A percentile compares a stretch with the other conserved stretches of the same genome.
phyloP scores from a whole-genome alignment of 345 rosid species.

The Pistacia vera region DNA sequence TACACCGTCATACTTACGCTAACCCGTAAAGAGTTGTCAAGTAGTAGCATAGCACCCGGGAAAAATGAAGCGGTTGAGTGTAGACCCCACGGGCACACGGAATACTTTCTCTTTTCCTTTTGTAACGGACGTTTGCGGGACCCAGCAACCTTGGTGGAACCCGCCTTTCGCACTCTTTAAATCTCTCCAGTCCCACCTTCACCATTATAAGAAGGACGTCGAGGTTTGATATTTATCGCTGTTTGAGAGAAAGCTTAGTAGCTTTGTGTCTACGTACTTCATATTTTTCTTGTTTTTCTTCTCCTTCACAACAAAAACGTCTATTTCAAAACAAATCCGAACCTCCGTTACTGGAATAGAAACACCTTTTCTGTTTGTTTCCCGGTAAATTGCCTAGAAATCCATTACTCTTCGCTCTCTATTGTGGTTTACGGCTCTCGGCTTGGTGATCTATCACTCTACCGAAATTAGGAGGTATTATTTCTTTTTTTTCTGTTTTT shows the following conservation, averaged over 20 bases:
- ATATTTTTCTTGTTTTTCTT: background rate
- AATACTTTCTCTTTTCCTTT: background rate
- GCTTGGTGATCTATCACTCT: conserved; percentile 14
- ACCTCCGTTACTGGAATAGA: background rate
- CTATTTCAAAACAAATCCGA: background rate
- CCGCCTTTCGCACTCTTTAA: background rate
- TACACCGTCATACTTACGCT: background rate
- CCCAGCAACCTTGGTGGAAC: background rate
- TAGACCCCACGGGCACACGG: conserved; percentile 24
- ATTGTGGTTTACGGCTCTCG: background rate
- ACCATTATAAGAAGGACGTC: conserved; percentile 15
- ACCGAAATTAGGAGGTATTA: conserved; percentile 24
- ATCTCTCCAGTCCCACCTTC: background rate
- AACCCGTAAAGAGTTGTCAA: background rate
- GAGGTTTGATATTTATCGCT: background rate
- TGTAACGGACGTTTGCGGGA: conserved; percentile 1
- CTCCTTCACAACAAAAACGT: background rate
- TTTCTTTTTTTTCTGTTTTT: background rate
- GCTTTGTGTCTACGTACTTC: conserved; percentile 1
- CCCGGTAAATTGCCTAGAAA: conserved; percentile 15
- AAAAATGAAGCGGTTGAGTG: background rate
- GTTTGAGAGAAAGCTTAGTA: background rate
- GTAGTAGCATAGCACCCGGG: background rate
- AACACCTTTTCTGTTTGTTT: conserved; percentile 23
- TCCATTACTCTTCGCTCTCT: background rate